A percentile compares a stretch with the other conserved stretches of the same genome.
phyloP scores from a whole-genome alignment of 2,329 filamentous ascomycete species.

The Diaporthe velutina region DNA sequence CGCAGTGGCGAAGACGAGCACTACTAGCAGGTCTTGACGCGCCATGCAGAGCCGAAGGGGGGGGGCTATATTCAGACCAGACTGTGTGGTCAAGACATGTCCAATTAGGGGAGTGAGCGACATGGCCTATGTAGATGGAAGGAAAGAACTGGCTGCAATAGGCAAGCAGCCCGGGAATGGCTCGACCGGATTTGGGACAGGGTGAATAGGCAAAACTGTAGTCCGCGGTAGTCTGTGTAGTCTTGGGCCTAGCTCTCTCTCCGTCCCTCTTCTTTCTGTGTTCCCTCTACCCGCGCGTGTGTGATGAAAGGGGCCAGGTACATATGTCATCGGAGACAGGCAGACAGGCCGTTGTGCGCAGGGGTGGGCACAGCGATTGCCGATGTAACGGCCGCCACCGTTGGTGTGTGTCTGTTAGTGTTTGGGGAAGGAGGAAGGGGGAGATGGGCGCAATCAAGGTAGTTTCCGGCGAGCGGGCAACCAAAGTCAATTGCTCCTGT shows the following conservation, averaged over 20 bases:
- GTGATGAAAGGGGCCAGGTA: neutral
- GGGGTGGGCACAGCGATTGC: neutral
- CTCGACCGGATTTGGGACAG: slow-evolving; percentile 24
- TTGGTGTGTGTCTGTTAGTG: neutral
- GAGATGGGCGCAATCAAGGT: no score
- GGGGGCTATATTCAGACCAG: neutral
- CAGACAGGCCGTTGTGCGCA: neutral
- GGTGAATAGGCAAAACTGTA: neutral
- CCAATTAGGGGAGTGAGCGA: neutral
- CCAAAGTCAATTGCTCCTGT: neutral
- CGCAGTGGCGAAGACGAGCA: slow-evolving; percentile 15
- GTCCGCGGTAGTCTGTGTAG: neutral
- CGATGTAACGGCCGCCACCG: slow-evolving; percentile 27
- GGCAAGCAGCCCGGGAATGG: slow-evolving; percentile 24
- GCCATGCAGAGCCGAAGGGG: neutral
- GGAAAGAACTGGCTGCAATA: slow-evolving; percentile 10
- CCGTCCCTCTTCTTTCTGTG: neutral
- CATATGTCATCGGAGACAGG: neutral
- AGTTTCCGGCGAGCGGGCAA: no score
- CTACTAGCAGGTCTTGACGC: neutral
- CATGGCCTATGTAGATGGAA: neutral
- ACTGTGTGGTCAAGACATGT: neutral
- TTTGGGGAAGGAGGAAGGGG: no score
- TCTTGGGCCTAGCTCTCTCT: neutral
- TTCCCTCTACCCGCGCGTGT: neutral